Evolutionary conservation across 257 asterid genomes (phyloP), one percentile per base, ranked within the genome.

Genomic region (Gynochthodes officinalis): DNA sequence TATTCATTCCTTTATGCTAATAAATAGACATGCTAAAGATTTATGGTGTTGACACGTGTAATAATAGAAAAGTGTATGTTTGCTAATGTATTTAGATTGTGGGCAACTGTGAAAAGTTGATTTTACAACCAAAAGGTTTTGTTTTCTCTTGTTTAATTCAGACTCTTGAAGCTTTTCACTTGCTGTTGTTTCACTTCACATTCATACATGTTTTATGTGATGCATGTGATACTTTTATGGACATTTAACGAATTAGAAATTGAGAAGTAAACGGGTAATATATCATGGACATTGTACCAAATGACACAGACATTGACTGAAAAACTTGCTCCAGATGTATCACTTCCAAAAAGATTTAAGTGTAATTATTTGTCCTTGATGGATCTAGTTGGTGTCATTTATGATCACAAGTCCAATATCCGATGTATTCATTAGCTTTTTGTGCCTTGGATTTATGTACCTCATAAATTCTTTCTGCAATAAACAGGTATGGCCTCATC

Each of bases 401-500:
- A 25, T 8, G 8, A 70, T 42, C 27, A 42, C 5, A 63, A 33
- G 62, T 40, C 54, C 11, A 42, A 19, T 23, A 10, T 53, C 15
- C 54, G n/a, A 5, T 64, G 14, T 69, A 33, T 18, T 39, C 37
- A 16, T 64, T 49, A 62, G 64, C 8, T 23, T 70, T 9, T 71
- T 62, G 39, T 49, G 19, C 54, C 40, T 32, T 59, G 28, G 58
- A 35, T 55, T 81, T 48, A 25, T 50, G 14, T 18, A 5, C 68
- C 76, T 71, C 73, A 71, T 61, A 59, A 71, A 30, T 64, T 55
- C 61, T 78, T 43, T 67, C 64, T n/a, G 21, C 23, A 76, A 74
- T 46, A 9, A 75, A 78, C 89, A 94, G 98, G 68, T 94, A 91
- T 62, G 99, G 98, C 60, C 91, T 91, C 74, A 86, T 89, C 77